phyloP scores from a whole-genome alignment of 140 eudicot genomes.

The Flaveria floridana region DNA sequence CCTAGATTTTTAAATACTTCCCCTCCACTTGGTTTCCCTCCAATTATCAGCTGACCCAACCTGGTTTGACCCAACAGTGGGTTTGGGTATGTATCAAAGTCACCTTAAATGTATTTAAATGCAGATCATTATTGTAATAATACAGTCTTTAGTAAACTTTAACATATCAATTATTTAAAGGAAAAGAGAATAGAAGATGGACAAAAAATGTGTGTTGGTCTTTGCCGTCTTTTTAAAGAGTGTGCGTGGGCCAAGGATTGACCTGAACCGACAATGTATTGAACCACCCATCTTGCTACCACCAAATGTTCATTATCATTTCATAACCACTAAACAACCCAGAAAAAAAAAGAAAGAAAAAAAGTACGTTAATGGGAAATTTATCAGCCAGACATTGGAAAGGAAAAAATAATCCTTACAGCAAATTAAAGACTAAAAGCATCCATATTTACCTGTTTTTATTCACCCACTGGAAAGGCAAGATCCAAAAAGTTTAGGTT shows the following conservation, averaged over 20 bases:
- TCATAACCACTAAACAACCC: background rate
- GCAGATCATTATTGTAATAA: background rate
- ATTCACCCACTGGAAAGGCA: background rate
- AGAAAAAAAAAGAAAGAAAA: background rate
- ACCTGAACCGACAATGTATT: background rate
- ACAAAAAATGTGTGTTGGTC: background rate
- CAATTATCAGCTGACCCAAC: too few relatives aligned
- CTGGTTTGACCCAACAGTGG: too few relatives aligned
- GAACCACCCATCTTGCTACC: background rate
- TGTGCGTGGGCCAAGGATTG: background rate
- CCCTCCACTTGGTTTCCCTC: too few relatives aligned
- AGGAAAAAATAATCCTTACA: background rate
- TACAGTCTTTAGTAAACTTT: background rate
- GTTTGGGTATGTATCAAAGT: too few relatives aligned
- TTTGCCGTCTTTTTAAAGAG: background rate
- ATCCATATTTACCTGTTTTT: constrained; percentile 21
- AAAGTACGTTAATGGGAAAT: background rate
- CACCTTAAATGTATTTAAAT: background rate
- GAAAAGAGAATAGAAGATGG: background rate
- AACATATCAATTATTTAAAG: background rate
- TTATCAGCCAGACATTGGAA: background rate
- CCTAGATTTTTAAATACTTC: too few relatives aligned
- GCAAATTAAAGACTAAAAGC: background rate
- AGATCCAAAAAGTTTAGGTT: constrained; percentile 17
- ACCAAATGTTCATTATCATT: background rate